phyloP scores from a whole-genome alignment of 2,329 filamentous ascomycete genomes.

The Pyricularia grisea region DNA sequence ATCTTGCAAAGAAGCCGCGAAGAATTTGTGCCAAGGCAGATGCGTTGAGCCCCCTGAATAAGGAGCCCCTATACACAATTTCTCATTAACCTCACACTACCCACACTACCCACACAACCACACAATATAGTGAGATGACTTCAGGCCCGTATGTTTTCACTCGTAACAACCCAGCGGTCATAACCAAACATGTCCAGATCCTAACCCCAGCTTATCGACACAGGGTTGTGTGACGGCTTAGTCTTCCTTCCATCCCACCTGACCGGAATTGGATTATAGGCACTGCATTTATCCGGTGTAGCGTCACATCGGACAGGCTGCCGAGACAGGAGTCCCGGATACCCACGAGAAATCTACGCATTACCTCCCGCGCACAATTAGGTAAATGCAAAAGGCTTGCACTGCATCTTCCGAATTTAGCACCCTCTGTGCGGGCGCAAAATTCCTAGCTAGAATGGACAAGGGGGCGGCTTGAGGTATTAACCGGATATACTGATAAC shows the following conservation, averaged over 20 bases:
- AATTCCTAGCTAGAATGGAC: not conserved
- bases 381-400: not conserved
- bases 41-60: not conserved
- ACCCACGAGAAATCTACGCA: not conserved
- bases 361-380: not conserved
- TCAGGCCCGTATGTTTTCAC: not conserved
- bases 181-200: not conserved
- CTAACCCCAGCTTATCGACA: not conserved
- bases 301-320: not conserved
- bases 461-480: not conserved
- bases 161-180: not conserved
- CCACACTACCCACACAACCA: not conserved
- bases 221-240: not conserved
- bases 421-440: no score
- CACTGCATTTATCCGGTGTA: not conserved
- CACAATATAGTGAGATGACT: not conserved
- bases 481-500: not conserved
- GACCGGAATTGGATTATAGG: not conserved
- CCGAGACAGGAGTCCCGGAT: not conserved
- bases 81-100: not conserved
- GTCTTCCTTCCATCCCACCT: not conserved
- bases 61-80: not conserved
- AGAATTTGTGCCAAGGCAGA: not conserved
- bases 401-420: not conserved
- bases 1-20: not conserved